Percentiles rank a stretch among this genome's conserved stretches.
These are phyloP conservation scores for Dictyostelium citrinum DNA, from an alignment of 78 protist genomes.

Conservation along the genomic window DNA sequence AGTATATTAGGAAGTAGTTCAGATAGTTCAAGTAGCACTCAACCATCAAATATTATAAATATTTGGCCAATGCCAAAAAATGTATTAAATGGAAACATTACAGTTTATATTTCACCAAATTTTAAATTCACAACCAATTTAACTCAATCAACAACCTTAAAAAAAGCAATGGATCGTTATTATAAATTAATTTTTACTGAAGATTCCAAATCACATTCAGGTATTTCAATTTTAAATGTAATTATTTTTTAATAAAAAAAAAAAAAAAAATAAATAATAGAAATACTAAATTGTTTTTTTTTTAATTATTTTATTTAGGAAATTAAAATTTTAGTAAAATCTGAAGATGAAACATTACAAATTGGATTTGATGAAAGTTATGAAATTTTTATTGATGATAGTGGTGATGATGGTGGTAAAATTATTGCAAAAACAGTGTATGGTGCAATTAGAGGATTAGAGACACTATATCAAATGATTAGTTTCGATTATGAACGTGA, in stretches of 20 bases:
- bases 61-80: not conserved
- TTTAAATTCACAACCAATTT: not conserved
- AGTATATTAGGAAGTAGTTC: too few species aligned
- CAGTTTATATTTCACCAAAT: not conserved
- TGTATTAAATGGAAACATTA: not conserved
- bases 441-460: slow-evolving; percentile 58
- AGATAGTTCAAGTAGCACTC: not conserved
- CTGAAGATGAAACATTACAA: not conserved
- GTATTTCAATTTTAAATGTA: not conserved
- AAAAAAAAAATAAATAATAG: not conserved
- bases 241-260: not conserved
- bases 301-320: not conserved
- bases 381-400: not conserved
- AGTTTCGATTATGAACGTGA: not conserved
- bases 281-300: not conserved
- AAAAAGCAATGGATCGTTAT: not conserved
- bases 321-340: not conserved
- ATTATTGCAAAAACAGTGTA: not conserved
- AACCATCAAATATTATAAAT: not conserved
- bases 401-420: not conserved
- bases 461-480: slow-evolving; percentile 41
- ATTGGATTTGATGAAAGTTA: slow-evolving; percentile 39
- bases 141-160: not conserved
- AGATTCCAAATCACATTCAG: not conserved
- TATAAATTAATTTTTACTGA: not conserved